Percentiles rank a stretch among this genome's conserved stretches.
Conservation (phyloP, 2,329 filamentous ascomycete genomes). For the Colletotrichum tropicale region DNA sequence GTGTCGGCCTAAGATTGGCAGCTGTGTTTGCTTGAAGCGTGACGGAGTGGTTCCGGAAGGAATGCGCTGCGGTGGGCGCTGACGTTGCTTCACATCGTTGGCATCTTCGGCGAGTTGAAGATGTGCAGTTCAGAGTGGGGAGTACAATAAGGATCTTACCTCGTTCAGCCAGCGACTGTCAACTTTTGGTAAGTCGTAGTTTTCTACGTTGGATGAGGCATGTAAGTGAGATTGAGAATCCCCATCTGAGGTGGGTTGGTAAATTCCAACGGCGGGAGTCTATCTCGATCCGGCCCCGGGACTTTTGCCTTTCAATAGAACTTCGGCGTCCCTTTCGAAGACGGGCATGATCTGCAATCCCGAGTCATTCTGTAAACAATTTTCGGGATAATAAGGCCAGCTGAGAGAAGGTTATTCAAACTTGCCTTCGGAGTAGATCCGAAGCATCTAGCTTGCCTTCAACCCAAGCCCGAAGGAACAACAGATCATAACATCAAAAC, state of each 20-base stretch:
- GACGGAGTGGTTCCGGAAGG: not conserved
- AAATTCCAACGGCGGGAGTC: not conserved
- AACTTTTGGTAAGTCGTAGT: not conserved
- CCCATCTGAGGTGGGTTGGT: rapidly evolving
- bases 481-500: not conserved
- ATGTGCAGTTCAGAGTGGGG: rapidly evolving
- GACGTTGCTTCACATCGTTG: not conserved
- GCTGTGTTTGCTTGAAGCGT: not conserved
- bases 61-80: not conserved
- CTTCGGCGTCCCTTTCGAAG: not conserved
- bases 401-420: not conserved
- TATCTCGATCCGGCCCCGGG: not conserved
- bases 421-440: not conserved
- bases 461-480: not conserved
- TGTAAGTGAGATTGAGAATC: not conserved
- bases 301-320: not conserved
- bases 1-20: not conserved
- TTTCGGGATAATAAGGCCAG: not conserved
- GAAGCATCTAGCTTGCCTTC: not conserved
- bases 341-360: rapidly evolving
- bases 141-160: not conserved
- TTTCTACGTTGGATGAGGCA: not conserved
- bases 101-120: rapidly evolving
- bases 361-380: not conserved
- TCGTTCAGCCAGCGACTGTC: not conserved